Evolutionary conservation across 2,329 filamentous ascomycete species (phyloP), one percentile per base, ranked within the genome.

Genomic region (Diaporthe citrichinensis): DNA sequence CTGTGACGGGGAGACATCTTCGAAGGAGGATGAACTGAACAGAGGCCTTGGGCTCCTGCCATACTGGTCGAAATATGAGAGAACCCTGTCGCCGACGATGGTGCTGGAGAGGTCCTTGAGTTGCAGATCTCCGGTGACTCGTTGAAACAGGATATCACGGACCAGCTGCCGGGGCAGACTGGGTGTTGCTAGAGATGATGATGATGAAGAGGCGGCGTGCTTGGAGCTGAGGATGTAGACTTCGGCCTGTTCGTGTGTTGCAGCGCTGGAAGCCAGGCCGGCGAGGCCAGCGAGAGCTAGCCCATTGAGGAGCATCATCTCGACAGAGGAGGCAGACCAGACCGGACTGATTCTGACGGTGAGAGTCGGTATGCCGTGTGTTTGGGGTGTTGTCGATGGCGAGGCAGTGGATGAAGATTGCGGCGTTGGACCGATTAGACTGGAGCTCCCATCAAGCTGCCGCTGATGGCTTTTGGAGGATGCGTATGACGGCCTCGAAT

Each of bases 31-130:
- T n/a, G 80, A 83, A 59, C 82, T 83, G 78, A 94, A 92, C 46
- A 94, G 84, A 28, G 86, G 82, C 72, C 84, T 79, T 9, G 88
- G 83, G 41, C 84, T 80, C 77, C 88, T 90, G 77, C 91, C 92
- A 82, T 91, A 94, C 68, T 85, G 84, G 80, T 91, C 90, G 80
- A 95, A 85, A 78, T 90, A 84, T 67, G 86, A 84, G 53, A 94
- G 83, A 12, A 89, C 88, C 51, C 84, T 84, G 57, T 90, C 87
- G 74, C 88, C 85, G 61, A 85, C 81, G 76, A 85, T 78, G 46
- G 81, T 84, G 79, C 86, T 88, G 81, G 84, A 86, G 79, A 85
- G 85, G 78, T 85, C 86, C 78, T 87, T 86, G 77, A 86, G 88
- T 80, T 86, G 86, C 79, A 86, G 84, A 46, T 85, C 82, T 73